Evolutionary conservation across 129 eudicot species (phyloP).

Genomic region (Flaveria bidentis): DNA sequence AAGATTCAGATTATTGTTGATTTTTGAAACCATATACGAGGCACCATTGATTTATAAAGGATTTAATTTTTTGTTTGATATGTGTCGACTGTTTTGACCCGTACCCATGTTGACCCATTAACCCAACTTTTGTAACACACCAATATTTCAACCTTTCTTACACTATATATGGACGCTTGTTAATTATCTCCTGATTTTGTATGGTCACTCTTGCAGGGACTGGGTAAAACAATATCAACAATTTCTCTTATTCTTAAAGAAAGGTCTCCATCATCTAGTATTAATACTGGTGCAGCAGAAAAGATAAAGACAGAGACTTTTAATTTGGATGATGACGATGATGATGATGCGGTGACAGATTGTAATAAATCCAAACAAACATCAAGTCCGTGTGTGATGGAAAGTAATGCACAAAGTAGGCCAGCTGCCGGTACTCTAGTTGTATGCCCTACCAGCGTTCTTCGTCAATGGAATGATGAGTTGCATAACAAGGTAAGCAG

Average conservation of each 20-base stretch:
- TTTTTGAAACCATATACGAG: background rate
- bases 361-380: conserved; percentile 30
- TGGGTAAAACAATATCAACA: conserved; percentile 96
- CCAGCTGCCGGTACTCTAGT: conserved; percentile 94
- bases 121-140: background rate
- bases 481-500: conserved; percentile 69
- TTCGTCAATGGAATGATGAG: conserved; percentile 94
- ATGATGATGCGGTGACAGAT: conserved; percentile 27
- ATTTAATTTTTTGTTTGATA: background rate
- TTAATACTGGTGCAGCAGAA: conserved; percentile 25
- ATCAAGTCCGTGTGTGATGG: conserved; percentile 28
- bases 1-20: background rate
- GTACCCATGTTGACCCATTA: background rate
- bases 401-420: conserved; percentile 51
- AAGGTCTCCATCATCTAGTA: conserved; percentile 65
- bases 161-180: background rate
- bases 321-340: conserved; percentile 83
- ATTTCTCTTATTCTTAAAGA: conserved; percentile 90
- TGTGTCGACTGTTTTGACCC: background rate
- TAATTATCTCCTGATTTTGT: conserved; percentile 15
- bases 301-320: conserved; percentile 52
- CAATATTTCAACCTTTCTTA: background rate
- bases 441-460: conserved; percentile 97
- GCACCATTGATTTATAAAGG: background rate
- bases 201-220: conserved; percentile 55